Base-by-base conservation (phyloP, 2,329 filamentous ascomycete genomes). In the Plectosphaerella plurivora region DNA sequence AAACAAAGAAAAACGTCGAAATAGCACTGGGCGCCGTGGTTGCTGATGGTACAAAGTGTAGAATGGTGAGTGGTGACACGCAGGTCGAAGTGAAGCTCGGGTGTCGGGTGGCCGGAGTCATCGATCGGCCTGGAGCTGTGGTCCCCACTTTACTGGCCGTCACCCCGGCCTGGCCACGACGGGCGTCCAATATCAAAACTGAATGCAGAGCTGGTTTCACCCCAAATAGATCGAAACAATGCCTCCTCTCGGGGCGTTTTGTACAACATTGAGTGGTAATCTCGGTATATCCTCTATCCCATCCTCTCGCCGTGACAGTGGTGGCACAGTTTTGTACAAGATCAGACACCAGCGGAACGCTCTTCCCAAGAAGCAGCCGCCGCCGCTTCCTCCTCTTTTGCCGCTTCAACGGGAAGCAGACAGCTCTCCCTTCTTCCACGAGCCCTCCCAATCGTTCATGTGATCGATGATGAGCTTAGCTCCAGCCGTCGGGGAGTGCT, bases 401-500 rank as follows among this genome's bases (percentile, higher is more conserved):
- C 22, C 16, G 39, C 22, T 33, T 15, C 25, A 10, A 15, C 12
- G 14, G 14, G 25, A n/a, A 14, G 37, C 1, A 28, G 10, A 5
- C 22, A 6, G 33, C 25, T 48, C 48, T n/a, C 56, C 47, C 52
- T 53, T 55, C 50, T 50, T 55, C 56, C 52, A 56, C 10, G 53
- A 49, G 14, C 65, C 65, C 55, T 65, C 69, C 73, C 78, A 83
- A 52, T 83, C 80, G 63, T 86, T 87, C 67, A 97, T 87, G 70
- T 99, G 94, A 56, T 88, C 86, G 55, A 87, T 71, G 51, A 99
- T 97, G 53, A 97, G 76, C 71, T 85, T 86, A 7, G 92, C 89
- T 1, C 87, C 94, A 63, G 90, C 83, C 57, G 94, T 87, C 1
- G 93, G 90, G 42, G 90, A 96, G 72, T 97, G 92, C 73, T 99